Conservation (phyloP, 495 filamentous ascomycete genomes). For the Pseudoneurospora amorphoporcata region DNA sequence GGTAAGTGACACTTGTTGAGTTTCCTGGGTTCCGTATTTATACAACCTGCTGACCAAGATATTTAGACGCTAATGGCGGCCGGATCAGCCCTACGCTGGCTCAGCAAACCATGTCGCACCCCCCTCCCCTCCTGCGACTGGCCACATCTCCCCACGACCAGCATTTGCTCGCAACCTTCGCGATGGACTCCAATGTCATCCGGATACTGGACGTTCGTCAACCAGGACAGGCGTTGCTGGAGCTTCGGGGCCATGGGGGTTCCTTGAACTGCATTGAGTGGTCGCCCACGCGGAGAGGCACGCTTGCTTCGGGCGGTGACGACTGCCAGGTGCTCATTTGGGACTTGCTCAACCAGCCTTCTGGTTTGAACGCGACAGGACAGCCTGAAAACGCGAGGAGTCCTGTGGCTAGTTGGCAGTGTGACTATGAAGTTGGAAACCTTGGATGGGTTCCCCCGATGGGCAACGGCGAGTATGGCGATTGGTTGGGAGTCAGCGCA, state of each 20-base stretch:
- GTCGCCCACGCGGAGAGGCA: constrained; percentile 77
- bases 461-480: constrained; percentile 58
- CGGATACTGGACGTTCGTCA: constrained; percentile 95
- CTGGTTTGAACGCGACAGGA: constrained; percentile 29
- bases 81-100: constrained; percentile 53
- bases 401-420: constrained; percentile 81
- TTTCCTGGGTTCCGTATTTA: neutral
- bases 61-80: constrained; percentile 34
- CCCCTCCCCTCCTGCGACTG: constrained; percentile 76
- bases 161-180: constrained; percentile 93
- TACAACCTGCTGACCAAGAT: constrained; percentile 10
- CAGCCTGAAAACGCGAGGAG: constrained; percentile 49
- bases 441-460: constrained; percentile 88
- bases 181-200: constrained; percentile 83
- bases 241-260: constrained; percentile 84
- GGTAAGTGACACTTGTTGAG: constrained; percentile 37
- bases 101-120: constrained; percentile 66
- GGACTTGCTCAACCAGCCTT: constrained; percentile 69
- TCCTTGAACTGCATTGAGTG: constrained; percentile 89
- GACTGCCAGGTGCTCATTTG: constrained; percentile 86
- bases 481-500: constrained; percentile 91
- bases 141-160: constrained; percentile 93
- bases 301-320: constrained; percentile 85
- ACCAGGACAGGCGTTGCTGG: constrained; percentile 87
- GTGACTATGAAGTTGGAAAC: constrained; percentile 93